Evolutionary conservation across 768 basidiomycete genomes (phyloP).

Genomic region (Tulasnella sp.): DNA sequence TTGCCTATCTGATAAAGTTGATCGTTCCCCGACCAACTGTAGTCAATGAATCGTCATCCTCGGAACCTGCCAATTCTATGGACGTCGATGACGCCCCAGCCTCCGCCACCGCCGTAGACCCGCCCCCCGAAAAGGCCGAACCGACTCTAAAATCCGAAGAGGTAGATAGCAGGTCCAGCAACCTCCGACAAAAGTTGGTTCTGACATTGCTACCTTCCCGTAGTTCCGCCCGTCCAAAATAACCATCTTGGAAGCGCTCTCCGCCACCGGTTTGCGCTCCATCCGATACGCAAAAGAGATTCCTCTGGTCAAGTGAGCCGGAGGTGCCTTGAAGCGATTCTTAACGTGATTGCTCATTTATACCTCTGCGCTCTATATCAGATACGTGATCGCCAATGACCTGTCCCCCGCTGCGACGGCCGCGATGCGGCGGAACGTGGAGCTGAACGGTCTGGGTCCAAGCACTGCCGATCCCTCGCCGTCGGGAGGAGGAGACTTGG

Average conservation of each 20-base stretch:
- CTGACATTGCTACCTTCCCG: background rate
- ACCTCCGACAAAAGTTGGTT: background rate
- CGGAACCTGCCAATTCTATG: background rate
- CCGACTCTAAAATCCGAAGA: background rate
- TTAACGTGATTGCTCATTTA: background rate
- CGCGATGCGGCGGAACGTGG: constrained; percentile 85
- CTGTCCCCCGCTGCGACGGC: constrained; percentile 78
- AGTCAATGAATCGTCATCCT: background rate
- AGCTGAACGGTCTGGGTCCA: constrained; percentile 70
- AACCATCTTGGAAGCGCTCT: constrained; percentile 87
- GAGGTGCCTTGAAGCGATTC: constrained; percentile 26
- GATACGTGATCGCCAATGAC: constrained; percentile 94
- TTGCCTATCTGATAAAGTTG: background rate
- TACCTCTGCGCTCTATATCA: constrained; percentile 44
- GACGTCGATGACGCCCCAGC: background rate
- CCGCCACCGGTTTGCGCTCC: constrained; percentile 92
- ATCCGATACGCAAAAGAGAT: constrained; percentile 99
- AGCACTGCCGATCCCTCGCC: background rate
- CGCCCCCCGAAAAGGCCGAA: background rate
- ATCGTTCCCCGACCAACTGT: too few relatives aligned
- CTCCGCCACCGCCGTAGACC: background rate
- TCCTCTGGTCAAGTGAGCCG: constrained; percentile 75
- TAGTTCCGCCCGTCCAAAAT: constrained; percentile 65
- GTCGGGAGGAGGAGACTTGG: constrained; percentile 39
- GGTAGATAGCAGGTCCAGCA: background rate